Evolutionary conservation across 495 filamentous ascomycete genomes (phyloP), one percentile per base, ranked within the genome.

Genomic region (Filosporella fistucella): DNA sequence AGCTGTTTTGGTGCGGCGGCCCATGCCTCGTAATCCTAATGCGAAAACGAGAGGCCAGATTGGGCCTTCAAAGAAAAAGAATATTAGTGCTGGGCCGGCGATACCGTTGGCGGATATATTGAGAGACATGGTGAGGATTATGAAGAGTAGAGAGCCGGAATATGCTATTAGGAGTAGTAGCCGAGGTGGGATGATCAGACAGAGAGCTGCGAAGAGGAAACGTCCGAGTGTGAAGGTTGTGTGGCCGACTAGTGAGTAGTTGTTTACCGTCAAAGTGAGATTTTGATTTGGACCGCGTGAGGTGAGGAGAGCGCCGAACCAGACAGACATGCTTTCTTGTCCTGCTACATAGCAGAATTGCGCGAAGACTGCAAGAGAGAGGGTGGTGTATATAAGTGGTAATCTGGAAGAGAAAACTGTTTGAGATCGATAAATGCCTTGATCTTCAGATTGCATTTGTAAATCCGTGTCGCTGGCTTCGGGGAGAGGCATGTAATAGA

Each of bases 311-410:
- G 43, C 46, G 53, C 77, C 71, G 65, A 88, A 85, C 64, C 77
- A 86, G 26, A 81, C 71, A 8, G 77, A 80, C 63, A 84, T 81
- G 28, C 75, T 81, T 52, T 86, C 82, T 56, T 91, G 86, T 0
- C 82, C 75, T 21, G 80, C 82, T 16, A 84, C 77, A 58, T 89
- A 89, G n/a, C 74, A 77, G 70, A 84, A 89, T 57, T 91, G 85
- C 12, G 83, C 74, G 28, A 83, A 44, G 9, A 85, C 75, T 0
- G 80, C 86, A 54, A 85, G 67, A 46, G 76, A 70, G 17, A 91
- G 70, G 12, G 55, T 53, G 2, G 36, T 33, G 22, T 55, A 58
- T 12, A 61, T 51, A n/a, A 61, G 41, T 65, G 71, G 46, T 62
- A 77, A 51, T 73, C 70, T 47, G 55, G 37, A 71, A 45, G 16